Evolutionary conservation across 129 eudicot species (phyloP).

Genomic region (Helichrysum umbraculigerum): DNA sequence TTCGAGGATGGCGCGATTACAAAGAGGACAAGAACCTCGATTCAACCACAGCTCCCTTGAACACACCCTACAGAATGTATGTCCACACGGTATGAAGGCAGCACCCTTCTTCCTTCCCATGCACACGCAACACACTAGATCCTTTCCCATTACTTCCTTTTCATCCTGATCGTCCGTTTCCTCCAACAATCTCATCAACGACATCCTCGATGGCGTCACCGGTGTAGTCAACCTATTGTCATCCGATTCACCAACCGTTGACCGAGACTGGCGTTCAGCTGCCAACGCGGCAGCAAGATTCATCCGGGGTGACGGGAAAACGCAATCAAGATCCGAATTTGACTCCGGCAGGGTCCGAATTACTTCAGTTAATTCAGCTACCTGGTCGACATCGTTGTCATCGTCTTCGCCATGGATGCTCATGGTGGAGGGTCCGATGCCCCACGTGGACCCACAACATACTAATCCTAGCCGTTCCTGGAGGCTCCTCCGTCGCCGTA

Average conservation of each 20-base stretch:
- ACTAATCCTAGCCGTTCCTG: constrained; percentile 68
- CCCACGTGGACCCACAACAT: constrained; percentile 83
- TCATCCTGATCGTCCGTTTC: constrained; percentile 64
- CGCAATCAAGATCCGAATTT: constrained; percentile 35
- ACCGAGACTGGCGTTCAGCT: constrained; percentile 64
- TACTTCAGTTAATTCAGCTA: constrained; percentile 13
- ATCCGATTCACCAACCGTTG: constrained; percentile 18
- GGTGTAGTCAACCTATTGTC: neutral
- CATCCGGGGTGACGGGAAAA: constrained; percentile 49
- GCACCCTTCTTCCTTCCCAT: constrained; percentile 96
- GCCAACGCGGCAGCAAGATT: constrained; percentile 83
- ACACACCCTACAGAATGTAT: constrained; percentile 90
- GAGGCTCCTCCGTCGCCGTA: constrained; percentile 44
- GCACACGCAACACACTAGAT: constrained; percentile 88
- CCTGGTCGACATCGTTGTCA: constrained; percentile 17
- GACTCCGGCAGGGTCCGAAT: constrained; percentile 28
- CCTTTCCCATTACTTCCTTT: constrained; percentile 35
- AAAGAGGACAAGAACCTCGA: constrained; percentile 89
- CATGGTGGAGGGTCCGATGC: constrained; percentile 38
- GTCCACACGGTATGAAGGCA: constrained; percentile 94
- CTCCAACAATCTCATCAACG: constrained; percentile 75
- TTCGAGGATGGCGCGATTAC: constrained; percentile 70
- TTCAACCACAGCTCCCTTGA: constrained; percentile 88
- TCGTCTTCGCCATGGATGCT: constrained; percentile 39
- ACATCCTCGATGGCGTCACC: constrained; percentile 64